Conservation (phyloP, 176 grass and related monocot genomes). For the Avena insularis region DNA sequence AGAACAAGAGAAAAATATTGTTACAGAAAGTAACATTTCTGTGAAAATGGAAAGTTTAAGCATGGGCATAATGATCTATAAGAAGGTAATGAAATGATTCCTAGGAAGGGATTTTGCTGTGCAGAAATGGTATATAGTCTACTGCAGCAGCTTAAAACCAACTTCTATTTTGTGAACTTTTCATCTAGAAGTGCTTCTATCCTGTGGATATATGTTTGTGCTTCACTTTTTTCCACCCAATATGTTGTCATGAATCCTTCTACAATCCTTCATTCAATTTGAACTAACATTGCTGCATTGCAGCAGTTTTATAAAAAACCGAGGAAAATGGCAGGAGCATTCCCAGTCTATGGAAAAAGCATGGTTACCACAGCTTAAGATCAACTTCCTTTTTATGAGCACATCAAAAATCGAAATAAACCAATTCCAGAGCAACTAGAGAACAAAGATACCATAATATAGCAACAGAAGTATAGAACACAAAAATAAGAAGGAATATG, state of each 20-base stretch:
- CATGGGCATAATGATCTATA: not conserved
- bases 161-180: not conserved
- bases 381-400: not conserved
- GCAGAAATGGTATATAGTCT: not conserved
- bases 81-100: not conserved
- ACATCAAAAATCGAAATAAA: not conserved
- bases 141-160: not conserved
- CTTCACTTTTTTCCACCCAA: not conserved
- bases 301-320: not conserved
- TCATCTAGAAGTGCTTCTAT: not conserved
- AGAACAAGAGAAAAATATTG: not conserved
- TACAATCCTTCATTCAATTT: conserved; percentile 3
- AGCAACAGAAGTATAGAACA: not conserved
- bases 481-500: not conserved
- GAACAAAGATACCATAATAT: conserved; percentile 26
- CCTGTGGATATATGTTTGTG: not conserved
- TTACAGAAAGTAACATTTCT: not conserved
- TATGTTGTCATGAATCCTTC: conserved; percentile 12
- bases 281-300: not conserved
- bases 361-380: not conserved
- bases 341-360: not conserved
- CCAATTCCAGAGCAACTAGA: not conserved
- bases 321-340: not conserved
- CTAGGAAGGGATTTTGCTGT: not conserved
- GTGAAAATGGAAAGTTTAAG: not conserved